Percentiles rank a stretch among this genome's conserved stretches.
Conservation (phyloP, 2,329 filamentous ascomycete species). For the Pyrenochaeta sp. region DNA sequence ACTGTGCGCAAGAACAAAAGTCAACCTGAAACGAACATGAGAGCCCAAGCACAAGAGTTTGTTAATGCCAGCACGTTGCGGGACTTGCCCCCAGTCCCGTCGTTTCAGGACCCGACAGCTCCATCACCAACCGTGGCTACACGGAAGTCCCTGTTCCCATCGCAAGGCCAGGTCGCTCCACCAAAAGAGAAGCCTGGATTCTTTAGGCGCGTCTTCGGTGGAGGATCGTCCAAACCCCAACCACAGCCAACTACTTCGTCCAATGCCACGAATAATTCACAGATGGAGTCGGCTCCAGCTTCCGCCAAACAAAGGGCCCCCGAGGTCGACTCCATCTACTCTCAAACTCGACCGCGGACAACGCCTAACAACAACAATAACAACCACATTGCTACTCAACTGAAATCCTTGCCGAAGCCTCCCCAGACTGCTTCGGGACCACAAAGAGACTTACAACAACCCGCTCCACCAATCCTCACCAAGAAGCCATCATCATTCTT, state of each 20-base stretch:
- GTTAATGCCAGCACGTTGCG: slow-evolving; percentile 56
- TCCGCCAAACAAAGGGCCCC: slow-evolving; percentile 29
- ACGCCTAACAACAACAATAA: slow-evolving; percentile 46
- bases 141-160: slow-evolving; percentile 56
- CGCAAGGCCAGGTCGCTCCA: slow-evolving; percentile 49
- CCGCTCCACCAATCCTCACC: slow-evolving; percentile 61
- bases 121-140: slow-evolving; percentile 63
- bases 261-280: slow-evolving; percentile 21
- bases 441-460: slow-evolving; percentile 33
- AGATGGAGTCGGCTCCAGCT: slow-evolving; percentile 27
- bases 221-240: slow-evolving; percentile 65
- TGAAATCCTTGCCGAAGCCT: slow-evolving; percentile 52
- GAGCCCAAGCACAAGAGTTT: slow-evolving; percentile 58
- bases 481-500: slow-evolving; percentile 98
- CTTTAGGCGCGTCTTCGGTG: slow-evolving; percentile 89
- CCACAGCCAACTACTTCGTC: slow-evolving; percentile 38
- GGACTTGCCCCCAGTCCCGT: slow-evolving; percentile 54
- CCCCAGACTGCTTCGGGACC: slow-evolving; percentile 37
- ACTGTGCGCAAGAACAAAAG: slow-evolving; percentile 55
- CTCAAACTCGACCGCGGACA: slow-evolving; percentile 47
- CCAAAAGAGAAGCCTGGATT: slow-evolving; percentile 79
- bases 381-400: slow-evolving; percentile 58
- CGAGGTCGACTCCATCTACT: slow-evolving; percentile 42
- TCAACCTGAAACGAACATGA: slow-evolving; percentile 52
- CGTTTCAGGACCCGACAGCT: slow-evolving; percentile 59